These are phyloP conservation scores for Chenopodium album DNA, from an alignment of 148 eudicot species.

Conservation along the genomic window DNA sequence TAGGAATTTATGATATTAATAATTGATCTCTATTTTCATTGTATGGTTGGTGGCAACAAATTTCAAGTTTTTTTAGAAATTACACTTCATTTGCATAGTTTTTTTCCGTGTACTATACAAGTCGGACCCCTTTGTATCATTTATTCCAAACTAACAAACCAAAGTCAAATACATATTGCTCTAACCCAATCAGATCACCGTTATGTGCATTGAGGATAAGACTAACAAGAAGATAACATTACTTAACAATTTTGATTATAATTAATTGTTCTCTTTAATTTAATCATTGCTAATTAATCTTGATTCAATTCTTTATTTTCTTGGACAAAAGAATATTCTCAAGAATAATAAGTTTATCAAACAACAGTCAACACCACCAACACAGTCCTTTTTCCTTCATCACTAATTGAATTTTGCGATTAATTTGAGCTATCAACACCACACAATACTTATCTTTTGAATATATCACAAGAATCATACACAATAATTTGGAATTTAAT, in stretches of 20 bases:
- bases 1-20: not conserved
- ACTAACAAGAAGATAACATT: not conserved
- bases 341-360: too few species aligned
- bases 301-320: too few species aligned
- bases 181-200: not conserved
- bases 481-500: too few species aligned
- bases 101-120: too few species aligned
- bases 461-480: not conserved
- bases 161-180: not conserved
- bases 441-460: not conserved
- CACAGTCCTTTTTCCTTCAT: not conserved
- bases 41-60: not conserved
- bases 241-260: not conserved
- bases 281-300: not conserved
- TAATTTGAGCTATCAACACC: not conserved
- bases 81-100: not conserved
- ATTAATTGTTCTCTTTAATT: not conserved
- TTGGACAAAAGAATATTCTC: too few species aligned
- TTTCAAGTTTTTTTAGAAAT: not conserved
- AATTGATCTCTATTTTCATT: not conserved
- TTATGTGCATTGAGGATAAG: not conserved
- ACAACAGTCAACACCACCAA: slow-evolving; percentile 1
- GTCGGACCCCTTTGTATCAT: not conserved
- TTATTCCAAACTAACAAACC: not conserved
- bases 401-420: not conserved